These are phyloP conservation scores for Vitis cinerea DNA, from an alignment of 164 flowering plant species.

Conservation along the genomic window DNA sequence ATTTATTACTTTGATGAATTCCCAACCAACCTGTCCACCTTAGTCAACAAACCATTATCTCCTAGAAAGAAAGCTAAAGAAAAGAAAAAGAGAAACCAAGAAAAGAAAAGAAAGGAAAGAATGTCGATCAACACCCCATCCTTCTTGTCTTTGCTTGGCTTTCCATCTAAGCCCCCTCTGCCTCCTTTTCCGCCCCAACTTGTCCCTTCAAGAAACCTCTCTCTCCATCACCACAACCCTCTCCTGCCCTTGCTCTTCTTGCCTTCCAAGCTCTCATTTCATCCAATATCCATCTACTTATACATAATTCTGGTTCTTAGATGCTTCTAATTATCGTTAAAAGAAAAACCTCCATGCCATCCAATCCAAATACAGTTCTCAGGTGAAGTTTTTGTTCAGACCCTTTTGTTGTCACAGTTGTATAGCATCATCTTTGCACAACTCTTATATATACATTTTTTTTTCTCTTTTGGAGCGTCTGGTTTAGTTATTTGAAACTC, in stretches of 20 bases:
- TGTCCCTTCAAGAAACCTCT: slow-evolving; percentile 3
- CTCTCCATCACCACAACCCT: background rate
- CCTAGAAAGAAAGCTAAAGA: slow-evolving; percentile 21
- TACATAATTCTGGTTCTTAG: background rate
- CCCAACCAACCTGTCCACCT: slow-evolving; percentile 42
- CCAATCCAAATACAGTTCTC: background rate
- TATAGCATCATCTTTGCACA: too few relatives aligned
- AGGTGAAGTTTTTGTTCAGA: slow-evolving; percentile 3
- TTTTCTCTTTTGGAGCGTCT: too few relatives aligned
- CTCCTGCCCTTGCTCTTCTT: background rate
- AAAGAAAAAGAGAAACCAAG: slow-evolving; percentile 16
- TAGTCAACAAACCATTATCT: slow-evolving; percentile 53
- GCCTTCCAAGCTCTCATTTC: background rate
- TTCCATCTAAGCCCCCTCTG: slow-evolving; percentile 35
- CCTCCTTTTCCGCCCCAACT: slow-evolving; percentile 12
- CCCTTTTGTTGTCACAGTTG: background rate
- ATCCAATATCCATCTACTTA: background rate
- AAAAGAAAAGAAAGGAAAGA: slow-evolving; percentile 10
- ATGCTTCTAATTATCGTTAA: slow-evolving; percentile 4
- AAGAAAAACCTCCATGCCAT: background rate
- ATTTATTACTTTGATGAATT: slow-evolving; percentile 41
- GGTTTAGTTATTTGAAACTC: too few relatives aligned
- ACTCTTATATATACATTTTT: too few relatives aligned
- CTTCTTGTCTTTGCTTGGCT: slow-evolving; percentile 26
- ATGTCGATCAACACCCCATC: slow-evolving; percentile 13